Percentiles rank a stretch among this genome's conserved stretches.
Conservation (phyloP, 2,329 filamentous ascomycete species). For the Alternaria arborescens region DNA sequence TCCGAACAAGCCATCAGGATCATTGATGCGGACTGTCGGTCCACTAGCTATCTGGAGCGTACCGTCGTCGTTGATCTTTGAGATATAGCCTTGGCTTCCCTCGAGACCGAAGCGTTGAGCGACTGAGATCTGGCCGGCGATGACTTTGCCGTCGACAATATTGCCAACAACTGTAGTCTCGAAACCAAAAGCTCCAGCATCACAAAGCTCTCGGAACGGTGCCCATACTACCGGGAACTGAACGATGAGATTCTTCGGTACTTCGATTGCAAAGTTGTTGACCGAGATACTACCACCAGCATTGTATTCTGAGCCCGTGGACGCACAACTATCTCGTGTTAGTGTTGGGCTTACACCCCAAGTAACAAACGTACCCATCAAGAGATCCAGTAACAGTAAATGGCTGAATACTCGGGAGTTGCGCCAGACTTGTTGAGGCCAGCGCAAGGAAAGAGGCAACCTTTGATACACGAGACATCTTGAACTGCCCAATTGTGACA, state of each 20-base stretch:
- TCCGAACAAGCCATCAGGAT: slow-evolving; percentile 57
- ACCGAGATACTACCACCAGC: slow-evolving; percentile 57
- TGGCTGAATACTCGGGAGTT: slow-evolving; percentile 33
- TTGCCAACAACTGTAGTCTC: slow-evolving; percentile 52
- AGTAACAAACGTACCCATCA: slow-evolving; percentile 30
- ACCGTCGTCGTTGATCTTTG: slow-evolving; percentile 45
- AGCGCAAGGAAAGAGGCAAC: slow-evolving; percentile 29
- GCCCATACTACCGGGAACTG: slow-evolving; percentile 60
- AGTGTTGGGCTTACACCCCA: not conserved
- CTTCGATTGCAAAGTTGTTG: slow-evolving; percentile 56
- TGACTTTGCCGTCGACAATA: slow-evolving; percentile 47
- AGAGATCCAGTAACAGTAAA: slow-evolving; percentile 41
- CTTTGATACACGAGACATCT: slow-evolving; percentile 30
- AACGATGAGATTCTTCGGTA: slow-evolving; percentile 61
- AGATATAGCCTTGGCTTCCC: slow-evolving; percentile 49
- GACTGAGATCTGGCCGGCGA: slow-evolving; percentile 52
- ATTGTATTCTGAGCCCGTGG: slow-evolving; percentile 49
- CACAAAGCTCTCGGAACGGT: slow-evolving; percentile 50
- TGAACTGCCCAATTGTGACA: slow-evolving; percentile 5
- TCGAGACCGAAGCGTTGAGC: slow-evolving; percentile 49
- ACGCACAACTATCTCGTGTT: slow-evolving; percentile 26
- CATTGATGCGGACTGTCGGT: slow-evolving; percentile 53
- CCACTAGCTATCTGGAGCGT: slow-evolving; percentile 51
- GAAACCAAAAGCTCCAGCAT: slow-evolving; percentile 28
- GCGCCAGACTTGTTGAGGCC: slow-evolving; percentile 29